These are phyloP conservation scores for Chaetomium fimeti DNA, from an alignment of 495 filamentous ascomycete genomes.

Conservation along the genomic window DNA sequence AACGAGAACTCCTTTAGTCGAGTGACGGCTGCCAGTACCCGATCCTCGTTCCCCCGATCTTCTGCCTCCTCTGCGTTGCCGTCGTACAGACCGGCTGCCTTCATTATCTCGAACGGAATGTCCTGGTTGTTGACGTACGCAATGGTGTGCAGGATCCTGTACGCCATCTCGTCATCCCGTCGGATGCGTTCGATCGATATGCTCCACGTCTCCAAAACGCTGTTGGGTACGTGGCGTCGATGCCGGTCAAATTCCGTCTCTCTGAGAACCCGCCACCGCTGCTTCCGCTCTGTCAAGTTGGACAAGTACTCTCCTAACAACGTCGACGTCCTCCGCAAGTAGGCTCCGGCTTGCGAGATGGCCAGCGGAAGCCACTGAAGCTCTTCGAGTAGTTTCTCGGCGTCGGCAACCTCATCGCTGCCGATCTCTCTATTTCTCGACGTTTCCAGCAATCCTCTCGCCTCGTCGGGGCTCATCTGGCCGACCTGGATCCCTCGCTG, in stretches of 20 bases:
- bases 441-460: slow-evolving; percentile 18
- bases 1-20: slow-evolving; percentile 27
- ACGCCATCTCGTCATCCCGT: slow-evolving; percentile 27
- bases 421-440: slow-evolving; percentile 15
- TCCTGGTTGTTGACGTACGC: slow-evolving; percentile 30
- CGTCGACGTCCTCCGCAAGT: neutral
- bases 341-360: slow-evolving; percentile 29
- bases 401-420: slow-evolving; percentile 19
- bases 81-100: neutral
- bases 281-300: neutral
- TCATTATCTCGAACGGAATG: slow-evolving; percentile 24
- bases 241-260: slow-evolving; percentile 10
- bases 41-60: slow-evolving; percentile 4
- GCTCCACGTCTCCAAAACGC: slow-evolving; percentile 29
- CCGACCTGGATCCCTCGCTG: slow-evolving; percentile 16
- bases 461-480: slow-evolving; percentile 23
- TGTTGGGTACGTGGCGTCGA: slow-evolving; percentile 30
- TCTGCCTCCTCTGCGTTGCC: neutral
- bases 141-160: slow-evolving; percentile 24
- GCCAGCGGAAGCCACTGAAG: slow-evolving; percentile 34
- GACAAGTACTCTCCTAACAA: neutral
- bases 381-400: slow-evolving; percentile 23
- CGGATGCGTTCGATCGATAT: slow-evolving; percentile 29
- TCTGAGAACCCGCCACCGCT: neutral
- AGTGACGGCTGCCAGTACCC: slow-evolving; percentile 16